Base-by-base conservation (phyloP, 768 basidiomycete species). In the Naganishia friedmannii region DNA sequence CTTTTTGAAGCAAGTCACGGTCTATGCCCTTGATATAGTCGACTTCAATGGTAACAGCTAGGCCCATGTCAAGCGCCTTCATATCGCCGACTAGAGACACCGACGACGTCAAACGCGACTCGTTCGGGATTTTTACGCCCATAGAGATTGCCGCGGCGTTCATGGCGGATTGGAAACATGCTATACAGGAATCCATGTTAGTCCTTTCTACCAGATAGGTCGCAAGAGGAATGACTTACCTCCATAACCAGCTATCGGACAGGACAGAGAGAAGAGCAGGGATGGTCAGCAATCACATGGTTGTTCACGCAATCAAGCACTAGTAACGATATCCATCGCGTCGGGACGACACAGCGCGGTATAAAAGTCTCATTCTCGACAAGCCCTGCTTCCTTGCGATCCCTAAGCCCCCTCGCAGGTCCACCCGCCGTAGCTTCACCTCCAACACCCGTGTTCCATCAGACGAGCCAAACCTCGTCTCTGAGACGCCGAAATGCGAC, bases 41-140 rank as follows among this genome's bases (percentile, higher is more conserved):
- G 6, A 69, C 46, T 46, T 60, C 58, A 21, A 69, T 45, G 46
- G 53, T 58, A 9, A 69, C 68, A 21, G 48, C 51, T 31, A 69
- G n/a, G 15, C 56, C 56, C 56, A 69, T 69, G 34, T 69, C 68
- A 21, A 69, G 57, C 56, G 60, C 63, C 68, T 69, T 69, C 68
- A 69, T 60, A 29, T 69, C 68, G 19, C 68, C 68, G 37, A 57
- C 56, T 2, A 69, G 46, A 7, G 68, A 57, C 17, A 69, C 68
- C 7, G 29, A 29, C 13, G 68, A 69, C 1, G 56, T 58, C 0
- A 69, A 21, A 2, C 56, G 56, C 32, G 58, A 58, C 19, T 69
- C 68, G 56, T 69, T 58, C n/a, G 68, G 68, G 45, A 69, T 57
- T 26, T 57, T 69, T 2, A 28, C 58, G 48, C 53, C 53, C 39